Evolutionary conservation across 2,329 filamentous ascomycete species (phyloP).

Genomic region (Venturia oleaginea): DNA sequence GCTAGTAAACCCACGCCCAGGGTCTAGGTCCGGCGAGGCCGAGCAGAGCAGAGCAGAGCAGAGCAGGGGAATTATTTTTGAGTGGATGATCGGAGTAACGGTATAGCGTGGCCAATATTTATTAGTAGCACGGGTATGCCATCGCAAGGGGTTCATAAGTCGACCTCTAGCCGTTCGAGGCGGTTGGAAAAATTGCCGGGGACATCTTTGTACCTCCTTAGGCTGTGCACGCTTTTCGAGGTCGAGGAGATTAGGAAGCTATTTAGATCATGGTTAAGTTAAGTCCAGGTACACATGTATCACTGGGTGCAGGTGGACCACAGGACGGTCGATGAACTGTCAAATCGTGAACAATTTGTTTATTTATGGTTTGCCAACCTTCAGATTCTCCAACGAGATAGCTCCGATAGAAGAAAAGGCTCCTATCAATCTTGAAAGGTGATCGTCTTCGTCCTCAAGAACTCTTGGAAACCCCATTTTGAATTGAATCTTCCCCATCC

Average conservation of each 20-base stretch:
- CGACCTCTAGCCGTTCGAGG: too few relatives aligned
- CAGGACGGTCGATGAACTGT: background rate
- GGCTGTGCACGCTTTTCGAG: background rate
- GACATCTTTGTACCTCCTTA: too few relatives aligned
- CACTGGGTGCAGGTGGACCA: background rate
- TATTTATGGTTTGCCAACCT: background rate
- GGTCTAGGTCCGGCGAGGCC: background rate
- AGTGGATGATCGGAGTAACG: background rate
- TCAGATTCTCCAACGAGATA: background rate
- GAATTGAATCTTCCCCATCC: constrained; percentile 42
- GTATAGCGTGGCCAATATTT: background rate
- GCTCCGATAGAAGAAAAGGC: background rate
- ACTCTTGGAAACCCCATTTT: constrained; percentile 38
- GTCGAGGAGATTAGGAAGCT: background rate
- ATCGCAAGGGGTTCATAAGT: too few relatives aligned
- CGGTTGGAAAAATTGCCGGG: too few relatives aligned
- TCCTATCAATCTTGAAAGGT: constrained; percentile 24
- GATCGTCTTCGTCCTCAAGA: constrained; percentile 34
- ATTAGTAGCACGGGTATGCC: too few relatives aligned
- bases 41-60: background rate
- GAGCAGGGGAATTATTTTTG: background rate
- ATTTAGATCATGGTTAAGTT: too few relatives aligned
- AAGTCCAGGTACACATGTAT: background rate
- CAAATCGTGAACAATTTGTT: background rate
- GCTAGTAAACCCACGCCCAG: background rate